Evolutionary conservation across 371 early-diverging fungal species (phyloP), one percentile per base, ranked within the genome.

Genomic region (Fennellomyces sp.): DNA sequence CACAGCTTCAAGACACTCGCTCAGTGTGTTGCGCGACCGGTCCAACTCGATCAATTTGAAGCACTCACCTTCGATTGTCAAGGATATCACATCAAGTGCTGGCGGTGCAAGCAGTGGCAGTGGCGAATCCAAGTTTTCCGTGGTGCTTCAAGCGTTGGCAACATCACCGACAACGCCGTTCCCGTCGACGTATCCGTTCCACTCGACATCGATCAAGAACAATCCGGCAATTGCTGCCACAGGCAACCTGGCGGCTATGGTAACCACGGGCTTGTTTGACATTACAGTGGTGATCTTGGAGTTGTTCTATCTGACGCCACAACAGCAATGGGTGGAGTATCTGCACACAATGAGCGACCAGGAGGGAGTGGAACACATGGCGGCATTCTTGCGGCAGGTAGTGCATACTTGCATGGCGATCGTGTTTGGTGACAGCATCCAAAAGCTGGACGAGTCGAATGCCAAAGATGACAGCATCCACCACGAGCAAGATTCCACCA

Each of bases 341-440:
- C 56, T 82, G 19, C 55, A 68, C 10, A 58, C 61, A 11, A 72
- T 68, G 63, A 50, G 64, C 15, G 75, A 69, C 6, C 62, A 66
- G 3, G 83, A 84, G 26, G 80, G 85, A 2, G 55, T 79, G 10
- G 74, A 80, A n/a, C 59, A 72, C 3, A 81, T 79, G 1, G 72
- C 81, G 29, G 72, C 76, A 3, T 79, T 87, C 50, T 60, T 89
- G 47, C 66, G 83, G 12, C 72, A 83, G 23, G 52, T 88, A 19
- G 74, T 82, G 35, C 77, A 84, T 29, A 75, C 83, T 3, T 80
- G 82, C 21, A 69, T 72, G 68, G 68, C 73, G 2, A 77, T 83
- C 27, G 42, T 84, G 10, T 72, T 82, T 54, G 84, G 82, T 36
- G 78, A 76, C 33, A 72, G 61, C 31, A 29, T 75, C 27, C 61